Evolutionary conservation across 352 stramenopile genomes (phyloP).

Genomic region (Thalassiosira pacifica): DNA sequence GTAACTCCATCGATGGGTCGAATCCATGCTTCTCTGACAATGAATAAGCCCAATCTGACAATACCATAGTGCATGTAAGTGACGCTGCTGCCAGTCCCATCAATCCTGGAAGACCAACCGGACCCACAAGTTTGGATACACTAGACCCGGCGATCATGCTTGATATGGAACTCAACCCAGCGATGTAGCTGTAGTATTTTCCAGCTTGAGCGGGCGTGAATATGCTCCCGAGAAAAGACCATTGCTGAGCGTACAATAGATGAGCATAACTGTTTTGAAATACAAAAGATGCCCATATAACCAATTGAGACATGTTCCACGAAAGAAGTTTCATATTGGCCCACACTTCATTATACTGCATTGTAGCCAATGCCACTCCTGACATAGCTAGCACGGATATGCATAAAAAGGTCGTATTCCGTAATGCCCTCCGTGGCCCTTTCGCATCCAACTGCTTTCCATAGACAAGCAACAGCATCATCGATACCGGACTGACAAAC

Average conservation of each 20-base stretch:
- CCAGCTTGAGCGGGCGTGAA: slow-evolving; percentile 50
- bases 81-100: slow-evolving; percentile 65
- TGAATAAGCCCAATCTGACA: slow-evolving; percentile 74
- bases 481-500: slow-evolving; percentile 75
- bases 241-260: slow-evolving; percentile 69
- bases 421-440: slow-evolving; percentile 75
- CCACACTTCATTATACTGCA: slow-evolving; percentile 27
- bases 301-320: slow-evolving; percentile 34
- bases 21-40: slow-evolving; percentile 74
- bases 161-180: slow-evolving; percentile 57
- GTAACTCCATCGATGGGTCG: slow-evolving; percentile 71
- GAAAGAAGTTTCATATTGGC: slow-evolving; percentile 39
- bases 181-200: slow-evolving; percentile 64
- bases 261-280: slow-evolving; percentile 73
- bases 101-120: slow-evolving; percentile 57
- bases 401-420: slow-evolving; percentile 68
- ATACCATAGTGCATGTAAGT: slow-evolving; percentile 59
- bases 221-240: slow-evolving; percentile 68
- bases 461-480: slow-evolving; percentile 77
- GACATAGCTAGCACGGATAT: slow-evolving; percentile 42
- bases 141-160: slow-evolving; percentile 58
- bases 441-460: slow-evolving; percentile 66
- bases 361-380: slow-evolving; percentile 20
- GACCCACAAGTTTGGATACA: slow-evolving; percentile 45
- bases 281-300: slow-evolving; percentile 62